A percentile compares a stretch with the other conserved stretches of the same genome.
Conservation (phyloP, 2,329 filamentous ascomycete species). For the Didymella segeticola region DNA sequence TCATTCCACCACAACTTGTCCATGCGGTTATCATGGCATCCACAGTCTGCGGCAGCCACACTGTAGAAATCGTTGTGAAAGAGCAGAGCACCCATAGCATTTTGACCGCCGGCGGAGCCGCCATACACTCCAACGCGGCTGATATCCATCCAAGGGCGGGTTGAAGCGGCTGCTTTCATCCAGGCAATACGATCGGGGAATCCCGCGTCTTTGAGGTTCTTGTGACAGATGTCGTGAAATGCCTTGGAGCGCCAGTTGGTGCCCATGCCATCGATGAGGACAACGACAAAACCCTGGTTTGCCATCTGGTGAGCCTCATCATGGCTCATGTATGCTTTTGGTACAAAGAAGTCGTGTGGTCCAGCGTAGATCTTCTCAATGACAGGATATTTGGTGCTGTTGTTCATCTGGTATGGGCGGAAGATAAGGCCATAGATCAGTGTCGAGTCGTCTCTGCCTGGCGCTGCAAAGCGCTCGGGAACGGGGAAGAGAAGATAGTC, state of each 20-base stretch:
- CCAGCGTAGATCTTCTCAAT: slow-evolving; percentile 39
- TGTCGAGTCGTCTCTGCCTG: slow-evolving; percentile 33
- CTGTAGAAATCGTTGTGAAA: slow-evolving; percentile 40
- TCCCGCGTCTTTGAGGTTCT: slow-evolving; percentile 40
- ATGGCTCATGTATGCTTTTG: slow-evolving; percentile 25
- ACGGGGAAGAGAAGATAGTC: slow-evolving; percentile 26
- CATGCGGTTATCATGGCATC: slow-evolving; percentile 41
- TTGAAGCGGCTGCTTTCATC: slow-evolving; percentile 34
- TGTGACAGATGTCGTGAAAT: slow-evolving; percentile 37
- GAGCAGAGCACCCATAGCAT: slow-evolving; percentile 35
- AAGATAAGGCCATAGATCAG: slow-evolving; percentile 36
- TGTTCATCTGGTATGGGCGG: slow-evolving; percentile 30
- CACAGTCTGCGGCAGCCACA: slow-evolving; percentile 33
- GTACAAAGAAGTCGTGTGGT: slow-evolving; percentile 33
- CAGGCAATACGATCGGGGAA: slow-evolving; percentile 39
- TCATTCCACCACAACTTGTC: slow-evolving; percentile 42
- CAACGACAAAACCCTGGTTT: slow-evolving; percentile 34
- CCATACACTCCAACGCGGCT: slow-evolving; percentile 29
- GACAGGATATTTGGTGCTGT: slow-evolving; percentile 35
- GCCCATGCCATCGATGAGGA: slow-evolving; percentile 40
- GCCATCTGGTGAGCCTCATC: slow-evolving; percentile 24
- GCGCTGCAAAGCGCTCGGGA: slow-evolving; percentile 33
- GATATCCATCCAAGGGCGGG: slow-evolving; percentile 36
- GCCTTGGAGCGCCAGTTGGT: slow-evolving; percentile 40
- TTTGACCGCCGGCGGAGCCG: slow-evolving; percentile 36